Base-by-base conservation (phyloP, 306 rosid species). In the Trifolium subterraneum region DNA sequence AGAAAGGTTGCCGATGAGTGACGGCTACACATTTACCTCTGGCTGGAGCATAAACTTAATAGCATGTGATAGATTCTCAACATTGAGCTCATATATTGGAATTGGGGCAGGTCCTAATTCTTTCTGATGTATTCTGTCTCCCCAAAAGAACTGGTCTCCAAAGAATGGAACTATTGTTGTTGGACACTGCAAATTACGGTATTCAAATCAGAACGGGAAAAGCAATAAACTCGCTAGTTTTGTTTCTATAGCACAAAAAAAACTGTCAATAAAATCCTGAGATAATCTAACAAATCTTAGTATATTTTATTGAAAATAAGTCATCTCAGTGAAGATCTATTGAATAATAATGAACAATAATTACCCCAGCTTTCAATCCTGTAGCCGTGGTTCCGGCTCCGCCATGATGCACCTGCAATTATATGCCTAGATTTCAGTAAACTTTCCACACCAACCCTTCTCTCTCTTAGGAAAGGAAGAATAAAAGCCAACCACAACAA, bases 121-220 rank as follows among this genome's bases (percentile, higher is more conserved):
- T 85, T 86, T 90, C 78, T 86, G 78, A 72, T 79, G 70, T 85
- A 92, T 83, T 80, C 93, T 89, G 58, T 94, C 96, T 54, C 95
- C 99, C 99, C 99, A 94, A 79, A 94, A 94, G 82, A 92, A 94
- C 73, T 94, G 99, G 82, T 94, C 99, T 72, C 99, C 99, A 48
- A 94, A 94, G 86, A 94, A 94, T 3, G 99, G 97, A 66, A 94
- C 99, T 66, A 94, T 86, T 52, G 97, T 86, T 31, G 99, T 90
- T 5, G 99, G 97, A 82, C 99, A 92, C 99, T 94, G 92, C 62
- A 71, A 41, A 70, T 63, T 39, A 76, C 47, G 66, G 68, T 42
- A 38, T 66, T 67, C 60, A 74, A 16, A 79, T 86, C 62, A 82
- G 75, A 56, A 4, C 18, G 8, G 35, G 38, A 81, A 61, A 16